Evolutionary conservation across 2,329 filamentous ascomycete species (phyloP), one percentile per base, ranked within the genome.

Genomic region (Diaporthe sp.): DNA sequence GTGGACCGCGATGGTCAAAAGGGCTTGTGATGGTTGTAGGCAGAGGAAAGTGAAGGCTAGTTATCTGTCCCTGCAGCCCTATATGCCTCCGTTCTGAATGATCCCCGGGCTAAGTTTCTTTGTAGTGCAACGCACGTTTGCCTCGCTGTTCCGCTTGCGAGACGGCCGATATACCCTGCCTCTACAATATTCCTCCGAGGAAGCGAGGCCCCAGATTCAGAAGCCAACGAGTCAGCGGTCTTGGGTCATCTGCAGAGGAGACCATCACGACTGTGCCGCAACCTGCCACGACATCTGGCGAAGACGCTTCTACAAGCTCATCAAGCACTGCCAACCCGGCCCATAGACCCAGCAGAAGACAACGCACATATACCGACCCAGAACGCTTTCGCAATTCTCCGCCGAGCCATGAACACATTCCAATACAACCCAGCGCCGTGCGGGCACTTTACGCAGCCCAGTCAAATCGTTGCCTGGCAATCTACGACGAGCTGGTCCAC

Each of bases 31-130:
- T 22, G 58, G 58, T 3, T 64, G 58, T 17, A 64, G 58, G 40
- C 58, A 64, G 38, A 64, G 58, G 25, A 64, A 64, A 45, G 58
- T 64, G 38, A 64, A 64, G 58, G 58, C 58, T 64, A 45, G 58
- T 64, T 2, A 45, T 28, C 1, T 7, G 25, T 4, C 22, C 55
- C 5, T 7, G n/a, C 15, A n/a, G 55, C 4, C 19, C 8, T 57
- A 2, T 17, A n/a, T 25, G 57, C 10, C 15, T 42, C 3, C 15
- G 3, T 5, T 45, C 38, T 28, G 45, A 25, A 45, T 42, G 25
- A 30, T 28, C 25, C 15, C 10, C 15, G 15, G 25, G 58, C 58
- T 64, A 38, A 64, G 25, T 13, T 64, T 42, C 25, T 38, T 38
- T 64, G 38, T 45, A 64, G 58, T 64, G 58, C 25, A 64, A 64